phyloP scores from a whole-genome alignment of 805 yeast species.

The Schizosaccharomyces japonicus region DNA sequence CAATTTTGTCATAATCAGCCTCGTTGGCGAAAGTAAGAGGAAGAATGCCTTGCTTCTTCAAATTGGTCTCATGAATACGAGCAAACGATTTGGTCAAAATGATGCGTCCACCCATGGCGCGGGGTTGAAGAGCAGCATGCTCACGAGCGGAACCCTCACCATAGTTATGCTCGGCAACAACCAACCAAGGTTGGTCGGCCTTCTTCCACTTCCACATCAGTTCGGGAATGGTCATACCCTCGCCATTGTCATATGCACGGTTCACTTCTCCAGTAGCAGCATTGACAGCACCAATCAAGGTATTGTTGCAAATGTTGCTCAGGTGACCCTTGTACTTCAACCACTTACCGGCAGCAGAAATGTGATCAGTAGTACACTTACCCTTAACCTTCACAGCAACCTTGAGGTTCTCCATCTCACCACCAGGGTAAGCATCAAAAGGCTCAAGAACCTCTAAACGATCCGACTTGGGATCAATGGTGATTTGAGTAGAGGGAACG shows the following conservation, averaged over 20 bases:
- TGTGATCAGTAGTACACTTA: conserved; percentile 97
- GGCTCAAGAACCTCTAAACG: conserved; percentile 89
- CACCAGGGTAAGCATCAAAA: conserved; percentile 89
- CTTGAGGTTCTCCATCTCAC: conserved; percentile 72
- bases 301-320: conserved; percentile 94
- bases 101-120: conserved; percentile 95
- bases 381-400: conserved; percentile 88
- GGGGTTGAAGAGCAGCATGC: conserved; percentile 98
- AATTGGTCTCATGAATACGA: conserved; percentile 96
- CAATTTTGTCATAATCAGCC: conserved; percentile 80
- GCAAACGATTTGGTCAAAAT: conserved; percentile 95
- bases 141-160: conserved; percentile 99
- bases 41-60: conserved; percentile 96
- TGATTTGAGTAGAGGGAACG: conserved; percentile 49
- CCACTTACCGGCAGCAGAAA: conserved; percentile 99
- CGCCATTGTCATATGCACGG: conserved; percentile 61
- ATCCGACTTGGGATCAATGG: conserved; percentile 72
- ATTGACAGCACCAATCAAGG: conserved; percentile 97
- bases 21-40: conserved; percentile 83
- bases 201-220: conserved; percentile 89
- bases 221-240: conserved; percentile 74
- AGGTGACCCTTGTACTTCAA: conserved; percentile 98
- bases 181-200: conserved; percentile 83
- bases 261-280: conserved; percentile 90
- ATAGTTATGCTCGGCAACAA: conserved; percentile 91